phyloP scores from a whole-genome alignment of 345 rosid genomes.

The Populus simonii region DNA sequence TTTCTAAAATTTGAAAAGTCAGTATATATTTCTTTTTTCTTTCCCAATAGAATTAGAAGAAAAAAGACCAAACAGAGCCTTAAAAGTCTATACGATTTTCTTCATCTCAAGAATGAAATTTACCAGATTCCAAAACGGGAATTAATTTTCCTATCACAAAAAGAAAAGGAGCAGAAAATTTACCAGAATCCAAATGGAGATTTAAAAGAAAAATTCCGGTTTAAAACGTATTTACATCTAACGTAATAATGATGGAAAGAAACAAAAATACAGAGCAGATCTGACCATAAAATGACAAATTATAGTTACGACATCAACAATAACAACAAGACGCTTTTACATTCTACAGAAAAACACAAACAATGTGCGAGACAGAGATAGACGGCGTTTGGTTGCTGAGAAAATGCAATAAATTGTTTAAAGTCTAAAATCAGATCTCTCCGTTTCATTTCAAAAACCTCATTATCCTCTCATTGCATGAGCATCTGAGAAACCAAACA shows the following conservation, averaged over 20 bases:
- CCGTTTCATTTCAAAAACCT: neutral
- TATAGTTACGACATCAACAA: neutral
- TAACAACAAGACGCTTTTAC: neutral
- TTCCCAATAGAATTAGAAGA: neutral
- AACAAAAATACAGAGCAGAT: neutral
- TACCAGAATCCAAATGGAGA: neutral
- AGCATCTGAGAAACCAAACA: neutral
- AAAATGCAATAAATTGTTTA: neutral
- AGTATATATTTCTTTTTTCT: neutral
- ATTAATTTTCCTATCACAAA: neutral
- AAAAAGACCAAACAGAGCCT: neutral
- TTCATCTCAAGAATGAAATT: neutral
- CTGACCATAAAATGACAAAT: conserved; percentile 7
- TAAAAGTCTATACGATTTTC: neutral
- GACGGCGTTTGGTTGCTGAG: neutral
- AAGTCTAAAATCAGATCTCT: conserved; percentile 15
- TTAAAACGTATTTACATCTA: neutral
- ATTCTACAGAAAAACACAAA: neutral
- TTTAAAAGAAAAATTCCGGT: neutral
- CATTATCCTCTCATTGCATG: conserved; percentile 1
- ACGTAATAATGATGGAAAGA: neutral
- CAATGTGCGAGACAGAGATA: neutral
- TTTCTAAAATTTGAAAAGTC: neutral
- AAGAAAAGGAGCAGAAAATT: neutral
- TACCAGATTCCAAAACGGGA: neutral